These are phyloP conservation scores for Alternaria brassicicola DNA, from an alignment of 2,329 filamentous ascomycete genomes.

Conservation along the genomic window DNA sequence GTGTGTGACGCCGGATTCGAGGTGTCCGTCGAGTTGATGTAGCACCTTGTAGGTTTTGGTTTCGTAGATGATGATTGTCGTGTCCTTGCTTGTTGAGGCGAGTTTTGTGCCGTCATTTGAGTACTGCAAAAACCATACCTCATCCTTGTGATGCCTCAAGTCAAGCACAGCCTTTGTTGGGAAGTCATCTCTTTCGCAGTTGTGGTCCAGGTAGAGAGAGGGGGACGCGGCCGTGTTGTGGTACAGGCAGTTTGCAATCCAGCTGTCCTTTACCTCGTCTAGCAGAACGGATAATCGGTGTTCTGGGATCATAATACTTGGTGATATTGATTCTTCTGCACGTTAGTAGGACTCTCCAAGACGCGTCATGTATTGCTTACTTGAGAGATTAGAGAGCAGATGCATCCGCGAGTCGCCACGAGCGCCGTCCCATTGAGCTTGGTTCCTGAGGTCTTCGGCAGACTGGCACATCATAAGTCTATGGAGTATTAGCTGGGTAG, in stretches of 20 bases:
- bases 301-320: conserved; percentile 95
- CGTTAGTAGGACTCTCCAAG: conserved; percentile 18
- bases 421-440: conserved; percentile 86
- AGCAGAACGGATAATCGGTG: conserved; percentile 82
- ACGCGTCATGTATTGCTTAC: conserved; percentile 56
- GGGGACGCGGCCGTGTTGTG: conserved; percentile 81
- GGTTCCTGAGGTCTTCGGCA: conserved; percentile 73
- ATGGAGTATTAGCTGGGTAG: conserved; percentile 25
- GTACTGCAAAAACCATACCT: conserved; percentile 92
- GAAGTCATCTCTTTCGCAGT: conserved; percentile 79
- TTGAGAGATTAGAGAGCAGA: conserved; percentile 81
- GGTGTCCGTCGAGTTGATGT: conserved; percentile 68
- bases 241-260: conserved; percentile 84
- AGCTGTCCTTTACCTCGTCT: conserved; percentile 80
- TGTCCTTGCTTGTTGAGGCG: conserved; percentile 80
- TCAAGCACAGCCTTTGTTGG: conserved; percentile 74
- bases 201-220: conserved; percentile 87
- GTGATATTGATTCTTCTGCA: conserved; percentile 79
- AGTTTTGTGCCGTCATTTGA: conserved; percentile 84
- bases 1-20: conserved; percentile 74
- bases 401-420: conserved; percentile 73
- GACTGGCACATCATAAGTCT: conserved; percentile 89
- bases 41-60: conserved; percentile 71
- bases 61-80: conserved; percentile 81
- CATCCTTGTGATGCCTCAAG: conserved; percentile 74